phyloP scores from a whole-genome alignment of 2,329 filamentous ascomycete genomes.

The Monosporascus sp. region DNA sequence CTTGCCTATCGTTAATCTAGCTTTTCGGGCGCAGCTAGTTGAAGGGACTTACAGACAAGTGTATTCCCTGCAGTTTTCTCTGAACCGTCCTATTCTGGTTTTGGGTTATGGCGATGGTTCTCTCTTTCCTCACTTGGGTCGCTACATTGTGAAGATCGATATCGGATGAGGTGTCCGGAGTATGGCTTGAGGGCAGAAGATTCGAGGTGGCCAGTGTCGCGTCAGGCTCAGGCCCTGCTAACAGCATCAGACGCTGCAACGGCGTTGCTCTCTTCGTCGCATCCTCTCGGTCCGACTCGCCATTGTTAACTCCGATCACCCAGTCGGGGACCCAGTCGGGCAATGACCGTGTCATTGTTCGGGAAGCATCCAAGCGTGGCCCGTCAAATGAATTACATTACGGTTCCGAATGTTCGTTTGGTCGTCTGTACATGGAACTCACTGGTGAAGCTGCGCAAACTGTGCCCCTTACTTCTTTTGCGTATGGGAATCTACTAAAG shows the following conservation, averaged over 20 bases:
- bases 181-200: not conserved
- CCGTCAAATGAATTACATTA: not conserved
- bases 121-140: conserved; percentile 1
- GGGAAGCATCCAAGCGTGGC: not conserved
- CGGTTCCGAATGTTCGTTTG: not conserved
- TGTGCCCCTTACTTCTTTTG: too few species aligned
- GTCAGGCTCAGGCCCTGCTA: not conserved
- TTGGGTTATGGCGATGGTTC: conserved; percentile 10
- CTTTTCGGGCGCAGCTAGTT: not conserved
- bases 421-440: not conserved
- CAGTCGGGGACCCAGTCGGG: conserved; percentile 15
- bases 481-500: too few species aligned
- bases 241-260: too few species aligned
- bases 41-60: conserved; percentile 17
- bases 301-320: not conserved
- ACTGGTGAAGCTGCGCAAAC: too few species aligned
- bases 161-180: conserved; percentile 1
- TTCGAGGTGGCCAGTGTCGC: not conserved
- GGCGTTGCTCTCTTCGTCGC: too few species aligned
- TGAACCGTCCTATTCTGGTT: conserved; percentile 17
- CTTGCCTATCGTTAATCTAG: conserved; percentile 7
- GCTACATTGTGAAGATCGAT: not conserved
- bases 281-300: not conserved
- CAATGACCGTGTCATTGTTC: not conserved
- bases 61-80: conserved; percentile 19